Conservation (phyloP, 2,329 filamentous ascomycete genomes). For the Cryphonectria parasitica region DNA sequence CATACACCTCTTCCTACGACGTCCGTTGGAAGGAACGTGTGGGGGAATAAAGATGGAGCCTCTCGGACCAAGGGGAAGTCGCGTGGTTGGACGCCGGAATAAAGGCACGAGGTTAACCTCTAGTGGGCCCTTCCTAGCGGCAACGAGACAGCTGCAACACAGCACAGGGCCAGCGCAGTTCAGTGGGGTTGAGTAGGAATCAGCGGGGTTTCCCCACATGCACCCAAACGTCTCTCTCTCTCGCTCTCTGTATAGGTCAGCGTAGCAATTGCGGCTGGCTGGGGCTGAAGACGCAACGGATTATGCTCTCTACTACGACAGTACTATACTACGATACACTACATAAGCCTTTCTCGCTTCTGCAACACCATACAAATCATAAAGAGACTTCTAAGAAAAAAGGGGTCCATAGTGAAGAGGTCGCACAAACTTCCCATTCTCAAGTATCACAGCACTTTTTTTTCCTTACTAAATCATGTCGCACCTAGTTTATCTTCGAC, state of each 20-base stretch:
- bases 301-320: too few relatives aligned
- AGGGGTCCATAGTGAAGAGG: too few relatives aligned
- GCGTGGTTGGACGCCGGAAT: slow-evolving; percentile 27
- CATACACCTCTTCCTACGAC: not conserved
- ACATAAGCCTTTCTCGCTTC: too few relatives aligned
- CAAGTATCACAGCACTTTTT: too few relatives aligned
- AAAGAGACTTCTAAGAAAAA: too few relatives aligned
- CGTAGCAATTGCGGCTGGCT: not conserved
- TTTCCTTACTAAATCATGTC: not conserved
- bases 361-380: too few relatives aligned
- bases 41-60: not conserved
- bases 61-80: slow-evolving; percentile 28
- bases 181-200: not conserved
- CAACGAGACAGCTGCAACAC: not conserved
- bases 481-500: not conserved
- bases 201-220: not conserved
- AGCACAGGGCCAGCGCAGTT: not conserved
- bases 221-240: not conserved
- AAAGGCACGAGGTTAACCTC: slow-evolving; percentile 22
- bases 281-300: too few relatives aligned
- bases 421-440: too few relatives aligned
- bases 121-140: not conserved
- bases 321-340: too few relatives aligned
- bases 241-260: not conserved
- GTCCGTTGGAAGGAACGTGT: not conserved